A percentile compares a stretch with the other conserved stretches of the same genome.
phyloP scores from a whole-genome alignment of 805 yeast species.

The Candida montana region DNA sequence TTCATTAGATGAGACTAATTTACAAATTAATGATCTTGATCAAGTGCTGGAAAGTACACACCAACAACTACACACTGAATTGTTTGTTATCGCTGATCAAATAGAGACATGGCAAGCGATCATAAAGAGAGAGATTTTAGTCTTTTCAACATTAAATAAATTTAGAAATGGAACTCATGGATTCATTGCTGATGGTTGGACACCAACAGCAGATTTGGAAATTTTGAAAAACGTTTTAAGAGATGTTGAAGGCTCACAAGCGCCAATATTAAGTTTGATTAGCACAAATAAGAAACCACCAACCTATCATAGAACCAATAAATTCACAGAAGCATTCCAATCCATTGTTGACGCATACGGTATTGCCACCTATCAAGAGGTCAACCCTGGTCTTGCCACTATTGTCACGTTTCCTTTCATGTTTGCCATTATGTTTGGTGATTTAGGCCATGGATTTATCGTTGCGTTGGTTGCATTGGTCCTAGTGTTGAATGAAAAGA shows the following conservation, averaged over 20 bases:
- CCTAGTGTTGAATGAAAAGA: conserved; percentile 69
- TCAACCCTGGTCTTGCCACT: conserved; percentile 94
- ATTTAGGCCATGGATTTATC: conserved; percentile 91
- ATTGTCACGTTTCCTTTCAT: conserved; percentile 94
- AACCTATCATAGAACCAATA: conserved; percentile 90
- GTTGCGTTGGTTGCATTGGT: conserved; percentile 66
- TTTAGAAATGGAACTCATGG: conserved; percentile 83
- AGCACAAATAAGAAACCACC: conserved; percentile 87
- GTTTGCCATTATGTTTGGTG: conserved; percentile 99
- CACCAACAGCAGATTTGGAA: conserved; percentile 72
- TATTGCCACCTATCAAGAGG: conserved; percentile 86
- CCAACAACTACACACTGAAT: conserved; percentile 68
- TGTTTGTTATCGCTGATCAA: conserved; percentile 70
- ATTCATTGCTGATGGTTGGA: conserved; percentile 94
- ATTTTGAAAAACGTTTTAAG: conserved; percentile 62
- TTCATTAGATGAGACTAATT: conserved; percentile 20
- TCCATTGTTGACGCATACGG: conserved; percentile 94
- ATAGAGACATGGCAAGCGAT: conserved; percentile 68
- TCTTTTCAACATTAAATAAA: conserved; percentile 73
- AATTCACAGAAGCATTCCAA: conserved; percentile 91
- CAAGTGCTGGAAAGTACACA: conserved; percentile 62
- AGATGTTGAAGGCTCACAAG: conserved; percentile 35
- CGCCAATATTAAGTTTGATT: conserved; percentile 46
- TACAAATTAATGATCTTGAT: conserved; percentile 38
- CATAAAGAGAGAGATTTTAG: conserved; percentile 74